Evolutionary conservation across 2,329 filamentous ascomycete species (phyloP), one percentile per base, ranked within the genome.

Genomic region (Fusarium aywerte): DNA sequence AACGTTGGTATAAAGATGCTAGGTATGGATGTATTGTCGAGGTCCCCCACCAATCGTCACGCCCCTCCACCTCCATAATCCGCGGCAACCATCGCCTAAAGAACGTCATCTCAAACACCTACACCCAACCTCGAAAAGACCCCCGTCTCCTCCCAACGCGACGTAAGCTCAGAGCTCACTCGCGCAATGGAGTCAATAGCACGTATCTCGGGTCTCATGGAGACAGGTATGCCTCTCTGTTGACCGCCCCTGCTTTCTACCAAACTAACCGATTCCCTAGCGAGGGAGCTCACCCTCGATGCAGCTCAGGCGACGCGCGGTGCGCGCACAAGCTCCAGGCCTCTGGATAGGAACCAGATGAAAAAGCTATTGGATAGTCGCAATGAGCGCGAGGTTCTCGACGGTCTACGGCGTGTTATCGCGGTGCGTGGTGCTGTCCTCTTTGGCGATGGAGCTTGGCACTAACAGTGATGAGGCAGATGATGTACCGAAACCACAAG

Each of bases 221-320:
- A 98, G 84, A 96, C 92, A 81, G 93, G 95, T 97, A 85, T 75
- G 86, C 73, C 13, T 25, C 27, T 50, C 45, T 35, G 20, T 50
- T 52, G 40, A 57, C 57, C 52, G 42, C 59, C 50, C 50, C 48
- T 62, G 55, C 50, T 16, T 48, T 10, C 20, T 38, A 21, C 45
- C 54, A 36, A 62, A 62, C 72, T 73, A 60, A 74, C 69, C 59
- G 49, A 59, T 63, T 50, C 52, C 36, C 42, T 81, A 97, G 96
- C 96, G 77, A 91, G 96, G 80, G 96, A 98, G 81, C 90, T 99
- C 76, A 99, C 96, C 58, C 89, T 99, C 80, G 96, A 99, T 86
- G 96, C 96, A 71, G 95, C 96, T 73, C 92, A 94, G 79, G 92
- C 93, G 73, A 93, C 94, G 72, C 88, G 92, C 75, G 86, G 83